A percentile compares a stretch with the other conserved stretches of the same genome.
These are phyloP conservation scores for Tetrahymena elliotti DNA, from an alignment of 73 alveolate genomes.

Conservation along the genomic window DNA sequence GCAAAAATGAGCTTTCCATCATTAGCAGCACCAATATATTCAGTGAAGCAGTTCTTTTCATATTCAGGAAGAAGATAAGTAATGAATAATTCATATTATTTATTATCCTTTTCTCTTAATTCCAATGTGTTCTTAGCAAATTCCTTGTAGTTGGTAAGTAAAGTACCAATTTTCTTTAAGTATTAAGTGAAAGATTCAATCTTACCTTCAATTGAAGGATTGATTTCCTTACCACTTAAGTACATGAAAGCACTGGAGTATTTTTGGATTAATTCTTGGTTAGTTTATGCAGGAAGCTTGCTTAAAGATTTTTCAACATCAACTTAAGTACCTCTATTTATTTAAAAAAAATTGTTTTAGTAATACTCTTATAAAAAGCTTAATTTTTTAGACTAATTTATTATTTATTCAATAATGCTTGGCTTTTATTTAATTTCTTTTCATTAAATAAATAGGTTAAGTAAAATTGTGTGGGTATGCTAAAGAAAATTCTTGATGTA, in stretches of 20 bases:
- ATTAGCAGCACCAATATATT: slow-evolving; percentile 25
- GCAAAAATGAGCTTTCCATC: slow-evolving; percentile 12
- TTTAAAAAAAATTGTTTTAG: neutral
- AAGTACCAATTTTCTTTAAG: slow-evolving; percentile 16
- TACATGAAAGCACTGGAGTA: slow-evolving; percentile 16
- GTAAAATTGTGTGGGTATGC: neutral
- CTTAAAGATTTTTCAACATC: neutral
- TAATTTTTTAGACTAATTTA: neutral
- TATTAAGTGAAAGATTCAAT: neutral
- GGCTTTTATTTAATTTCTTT: neutral
- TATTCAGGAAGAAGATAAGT: slow-evolving; percentile 35
- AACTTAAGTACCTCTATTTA: neutral
- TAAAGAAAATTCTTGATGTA: neutral
- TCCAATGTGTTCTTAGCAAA: neutral
- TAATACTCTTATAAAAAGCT: neutral
- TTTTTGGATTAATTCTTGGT: slow-evolving; percentile 16
- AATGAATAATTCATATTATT: slow-evolving; percentile 30
- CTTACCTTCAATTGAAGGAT: slow-evolving; percentile 9
- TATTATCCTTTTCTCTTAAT: neutral
- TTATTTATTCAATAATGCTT: neutral
- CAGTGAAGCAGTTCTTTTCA: slow-evolving; percentile 43
- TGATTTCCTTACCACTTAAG: slow-evolving; percentile 27
- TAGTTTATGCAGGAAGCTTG: neutral
- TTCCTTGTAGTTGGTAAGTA: neutral
- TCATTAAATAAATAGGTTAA: too few relatives aligned